Evolutionary conservation across 2,329 filamentous ascomycete species (phyloP), one percentile per base, ranked within the genome.

Genomic region (Exophiala mesophila): DNA sequence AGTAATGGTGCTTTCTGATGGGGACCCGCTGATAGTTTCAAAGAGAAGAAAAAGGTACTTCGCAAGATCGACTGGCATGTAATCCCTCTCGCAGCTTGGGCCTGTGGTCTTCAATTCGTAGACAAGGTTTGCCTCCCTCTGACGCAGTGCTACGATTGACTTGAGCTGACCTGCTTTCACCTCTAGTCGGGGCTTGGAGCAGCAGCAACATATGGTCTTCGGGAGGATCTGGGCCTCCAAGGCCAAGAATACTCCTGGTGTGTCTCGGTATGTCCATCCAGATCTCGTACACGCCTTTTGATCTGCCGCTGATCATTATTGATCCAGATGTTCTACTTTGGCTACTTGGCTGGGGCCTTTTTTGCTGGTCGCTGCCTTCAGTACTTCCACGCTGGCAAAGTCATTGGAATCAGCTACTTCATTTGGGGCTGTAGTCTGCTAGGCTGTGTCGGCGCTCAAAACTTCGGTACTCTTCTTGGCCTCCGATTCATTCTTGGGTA

Each of bases 171-270:
- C n/a, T n/a, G n/a, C n/a, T n/a, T n/a, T n/a, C n/a, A n/a, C 73
- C 73, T 55, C 69, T 19, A 58, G 77, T 4, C 64, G 63, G 54
- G 64, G 4, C 72, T 74, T 16, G 66, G 74, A 39, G 51, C 61
- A 9, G 79, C 80, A 1, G 78, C 79, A 17, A 77, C 83, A 34
- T 82, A 82, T 44, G 78, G 77, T 2, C 74, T 83, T 45, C 67
- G 69, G n/a, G 69, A 78, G 2, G 77, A 80, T 47, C 66, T 82
- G 6, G 53, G 63, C 3, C 58, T 71, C 0, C 50, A 55, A 3
- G 68, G 62, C 5, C 66, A 63, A 28, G 57, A 65, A 37, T 71
- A 68, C 50, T 68, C 66, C 30, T 70, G 68, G 62, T 60, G 32
- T 31, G 40, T 43, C 13, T 43, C 40, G 16, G 38, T 41, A 24